phyloP scores from a whole-genome alignment of 2,329 filamentous ascomycete species.

The Penicillium crustosum region DNA sequence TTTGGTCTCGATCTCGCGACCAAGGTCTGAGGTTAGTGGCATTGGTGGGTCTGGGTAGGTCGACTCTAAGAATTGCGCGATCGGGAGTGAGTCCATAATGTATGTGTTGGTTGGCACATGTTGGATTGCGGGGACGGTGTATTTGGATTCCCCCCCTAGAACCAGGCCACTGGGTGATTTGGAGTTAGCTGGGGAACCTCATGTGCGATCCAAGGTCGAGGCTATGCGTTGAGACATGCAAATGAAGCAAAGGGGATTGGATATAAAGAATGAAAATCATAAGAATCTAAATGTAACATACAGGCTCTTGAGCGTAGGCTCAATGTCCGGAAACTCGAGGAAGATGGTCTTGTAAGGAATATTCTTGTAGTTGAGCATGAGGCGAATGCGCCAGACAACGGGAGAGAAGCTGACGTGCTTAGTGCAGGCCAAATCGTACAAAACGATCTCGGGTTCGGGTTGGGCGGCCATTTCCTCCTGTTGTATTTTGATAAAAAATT shows the following conservation, averaged over 20 bases:
- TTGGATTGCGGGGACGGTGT: conserved; percentile 46
- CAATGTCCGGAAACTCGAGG: conserved; percentile 47
- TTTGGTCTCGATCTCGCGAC: conserved; percentile 34
- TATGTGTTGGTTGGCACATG: conserved; percentile 42
- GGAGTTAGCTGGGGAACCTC: not conserved
- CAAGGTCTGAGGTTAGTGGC: conserved; percentile 38
- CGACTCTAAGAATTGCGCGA: conserved; percentile 44
- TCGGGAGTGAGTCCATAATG: conserved; percentile 44
- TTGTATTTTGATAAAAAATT: not conserved
- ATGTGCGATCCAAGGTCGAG: not conserved
- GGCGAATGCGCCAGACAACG: conserved; percentile 45
- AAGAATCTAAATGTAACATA: conserved; percentile 29
- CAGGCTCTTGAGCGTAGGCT: conserved; percentile 43
- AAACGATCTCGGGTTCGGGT: conserved; percentile 35
- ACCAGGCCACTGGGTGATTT: conserved; percentile 24
- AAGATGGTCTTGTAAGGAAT: conserved; percentile 45
- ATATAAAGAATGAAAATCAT: not conserved
- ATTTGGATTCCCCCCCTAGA: conserved; percentile 28
- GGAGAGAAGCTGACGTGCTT: conserved; percentile 47
- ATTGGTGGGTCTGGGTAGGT: conserved; percentile 42
- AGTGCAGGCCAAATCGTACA: conserved; percentile 45
- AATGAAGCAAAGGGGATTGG: not conserved
- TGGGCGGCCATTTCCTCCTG: not conserved
- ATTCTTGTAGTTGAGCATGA: conserved; percentile 48
- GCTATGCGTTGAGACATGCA: not conserved